A percentile compares a stretch with the other conserved stretches of the same genome.
phyloP scores from a whole-genome alignment of 2,329 filamentous ascomycete species.

The Fusarium devonianum region DNA sequence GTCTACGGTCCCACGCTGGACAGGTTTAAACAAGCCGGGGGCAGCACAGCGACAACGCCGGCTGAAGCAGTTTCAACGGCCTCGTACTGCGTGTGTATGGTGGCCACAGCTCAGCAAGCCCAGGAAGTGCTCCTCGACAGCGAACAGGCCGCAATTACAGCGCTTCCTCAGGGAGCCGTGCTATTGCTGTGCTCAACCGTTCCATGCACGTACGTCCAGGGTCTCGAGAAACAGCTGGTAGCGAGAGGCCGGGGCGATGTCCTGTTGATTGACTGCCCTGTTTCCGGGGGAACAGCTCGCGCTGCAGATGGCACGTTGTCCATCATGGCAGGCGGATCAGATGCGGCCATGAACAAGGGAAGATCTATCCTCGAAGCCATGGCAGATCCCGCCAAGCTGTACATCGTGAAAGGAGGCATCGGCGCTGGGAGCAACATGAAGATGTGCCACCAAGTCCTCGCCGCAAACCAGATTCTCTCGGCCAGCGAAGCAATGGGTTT shows the following conservation, averaged over 20 bases:
- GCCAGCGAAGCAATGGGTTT: constrained; percentile 68
- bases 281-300: constrained; percentile 40
- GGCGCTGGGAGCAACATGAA: constrained; percentile 73
- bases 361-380: constrained; percentile 68
- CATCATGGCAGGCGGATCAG: constrained; percentile 74
- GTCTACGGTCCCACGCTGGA: constrained; percentile 15
- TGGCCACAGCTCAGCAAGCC: constrained; percentile 24
- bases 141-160: constrained; percentile 6
- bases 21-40: constrained; percentile 9
- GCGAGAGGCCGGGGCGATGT: constrained; percentile 13
- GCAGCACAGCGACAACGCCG: constrained; percentile 1
- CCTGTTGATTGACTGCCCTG: constrained; percentile 48
- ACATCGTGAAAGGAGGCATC: constrained; percentile 65
- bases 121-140: constrained; percentile 21
- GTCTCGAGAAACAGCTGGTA: constrained; percentile 8
- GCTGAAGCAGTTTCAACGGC: constrained; percentile 10
- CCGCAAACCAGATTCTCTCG: constrained; percentile 68
- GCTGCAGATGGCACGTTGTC: constrained; percentile 71
- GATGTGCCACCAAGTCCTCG: constrained; percentile 72
- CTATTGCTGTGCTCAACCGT: constrained; percentile 23
- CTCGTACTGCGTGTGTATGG: constrained; percentile 27
- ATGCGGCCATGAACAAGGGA: constrained; percentile 63
- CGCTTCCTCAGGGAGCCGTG: constrained; percentile 10
- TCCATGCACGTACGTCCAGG: constrained; percentile 16
- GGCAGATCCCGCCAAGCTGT: constrained; percentile 67